phyloP scores from a whole-genome alignment of 139 green algal genomes.

The Coccomyxa sp. region DNA sequence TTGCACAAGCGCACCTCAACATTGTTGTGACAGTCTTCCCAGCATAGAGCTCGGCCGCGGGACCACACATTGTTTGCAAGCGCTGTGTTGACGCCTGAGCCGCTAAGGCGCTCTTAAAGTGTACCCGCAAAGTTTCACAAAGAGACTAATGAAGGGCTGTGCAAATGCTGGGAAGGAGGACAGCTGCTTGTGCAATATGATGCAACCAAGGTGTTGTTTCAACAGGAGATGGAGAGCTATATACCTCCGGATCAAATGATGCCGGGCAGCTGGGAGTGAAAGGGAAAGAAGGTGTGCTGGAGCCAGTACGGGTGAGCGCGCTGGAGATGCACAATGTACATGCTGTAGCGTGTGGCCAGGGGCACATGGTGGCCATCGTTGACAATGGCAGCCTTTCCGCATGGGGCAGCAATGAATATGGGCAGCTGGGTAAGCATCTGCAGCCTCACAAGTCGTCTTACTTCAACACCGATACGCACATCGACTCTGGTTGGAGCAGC shows the following conservation, averaged over 20 bases:
- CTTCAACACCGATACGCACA: no score
- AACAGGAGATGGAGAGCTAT: constrained; percentile 54
- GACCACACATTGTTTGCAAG: neutral
- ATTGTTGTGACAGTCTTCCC: neutral
- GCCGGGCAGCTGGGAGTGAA: constrained; percentile 36
- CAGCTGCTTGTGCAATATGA: neutral
- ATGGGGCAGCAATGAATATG: constrained; percentile 56
- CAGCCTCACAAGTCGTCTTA: constrained; percentile 9
- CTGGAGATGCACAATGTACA: constrained; percentile 40
- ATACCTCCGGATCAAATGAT: constrained; percentile 51
- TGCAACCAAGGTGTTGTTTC: neutral
- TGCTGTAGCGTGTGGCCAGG: constrained; percentile 32
- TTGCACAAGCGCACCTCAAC: neutral
- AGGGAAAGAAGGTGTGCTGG: constrained; percentile 3
- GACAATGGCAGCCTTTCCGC: constrained; percentile 41
- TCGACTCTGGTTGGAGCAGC: neutral
- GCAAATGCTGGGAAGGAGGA: no score
- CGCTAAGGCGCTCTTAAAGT: no score
- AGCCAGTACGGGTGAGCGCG: constrained; percentile 26
- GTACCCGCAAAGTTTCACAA: no score
- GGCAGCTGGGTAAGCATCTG: constrained; percentile 51
- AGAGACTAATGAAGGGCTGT: no score
- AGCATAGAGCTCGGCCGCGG: neutral
- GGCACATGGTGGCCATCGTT: constrained; percentile 47
- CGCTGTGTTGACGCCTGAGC: no score